phyloP scores from a whole-genome alignment of 805 yeast genomes.

The Zygosaccharomyces rouxii region DNA sequence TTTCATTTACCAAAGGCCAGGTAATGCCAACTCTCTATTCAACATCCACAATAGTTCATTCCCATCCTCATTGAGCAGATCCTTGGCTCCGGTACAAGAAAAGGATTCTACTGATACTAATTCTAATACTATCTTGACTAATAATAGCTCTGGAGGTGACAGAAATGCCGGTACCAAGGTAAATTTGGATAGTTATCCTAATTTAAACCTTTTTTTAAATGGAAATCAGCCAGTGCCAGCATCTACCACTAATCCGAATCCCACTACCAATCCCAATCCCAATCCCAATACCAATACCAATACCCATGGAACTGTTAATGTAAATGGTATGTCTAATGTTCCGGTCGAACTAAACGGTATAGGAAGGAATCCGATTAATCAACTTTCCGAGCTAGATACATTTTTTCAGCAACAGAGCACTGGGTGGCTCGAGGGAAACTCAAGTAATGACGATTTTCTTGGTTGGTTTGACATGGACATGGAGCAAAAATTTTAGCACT shows the following conservation, averaged over 20 bases:
- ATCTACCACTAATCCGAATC: background rate
- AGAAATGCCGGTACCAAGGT: background rate
- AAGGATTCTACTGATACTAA: background rate
- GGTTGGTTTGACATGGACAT: slow-evolving; percentile 90
- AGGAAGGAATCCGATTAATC: slow-evolving; percentile 6
- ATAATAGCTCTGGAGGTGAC: slow-evolving; percentile 2
- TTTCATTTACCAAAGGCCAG: background rate
- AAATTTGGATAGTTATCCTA: slow-evolving; percentile 13
- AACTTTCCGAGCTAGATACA: slow-evolving; percentile 40
- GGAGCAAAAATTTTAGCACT: slow-evolving; percentile 52
- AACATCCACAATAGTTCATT: slow-evolving; percentile 17
- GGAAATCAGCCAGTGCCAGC: slow-evolving; percentile 9
- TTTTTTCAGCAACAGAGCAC: slow-evolving; percentile 78
- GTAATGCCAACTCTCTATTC: slow-evolving; percentile 15
- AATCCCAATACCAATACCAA: no score
- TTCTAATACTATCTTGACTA: slow-evolving; percentile 4
- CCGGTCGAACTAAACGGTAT: slow-evolving; percentile 4
- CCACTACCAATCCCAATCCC: no score
- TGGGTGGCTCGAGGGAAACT: slow-evolving; percentile 77
- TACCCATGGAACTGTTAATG: no score
- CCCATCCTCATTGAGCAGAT: slow-evolving; percentile 14
- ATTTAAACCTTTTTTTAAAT: slow-evolving; percentile 17
- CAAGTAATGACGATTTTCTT: slow-evolving; percentile 67
- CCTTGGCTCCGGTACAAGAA: slow-evolving; percentile 8
- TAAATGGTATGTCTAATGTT: background rate